phyloP scores from a whole-genome alignment of 2,329 filamentous ascomycete species.

The Aspergillus clavatus region DNA sequence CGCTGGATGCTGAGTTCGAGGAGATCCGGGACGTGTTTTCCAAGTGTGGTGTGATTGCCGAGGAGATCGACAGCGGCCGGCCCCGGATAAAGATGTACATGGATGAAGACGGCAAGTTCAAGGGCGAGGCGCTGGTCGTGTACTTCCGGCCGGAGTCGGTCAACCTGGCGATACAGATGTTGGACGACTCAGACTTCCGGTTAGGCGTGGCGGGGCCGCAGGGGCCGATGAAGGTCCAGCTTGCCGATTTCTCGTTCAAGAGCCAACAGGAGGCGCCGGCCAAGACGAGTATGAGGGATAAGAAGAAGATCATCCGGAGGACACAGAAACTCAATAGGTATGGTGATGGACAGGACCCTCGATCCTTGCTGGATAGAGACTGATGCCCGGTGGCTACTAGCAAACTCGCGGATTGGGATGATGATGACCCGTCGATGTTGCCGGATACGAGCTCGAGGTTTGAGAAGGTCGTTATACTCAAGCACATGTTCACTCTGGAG shows the following conservation, averaged over 20 bases:
- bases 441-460: slow-evolving; percentile 56
- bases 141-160: slow-evolving; percentile 97
- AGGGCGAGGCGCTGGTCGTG: slow-evolving; percentile 86
- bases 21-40: slow-evolving; percentile 83
- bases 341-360: slow-evolving; percentile 13
- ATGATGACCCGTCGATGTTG: slow-evolving; percentile 66
- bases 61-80: slow-evolving; percentile 83
- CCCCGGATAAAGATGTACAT: slow-evolving; percentile 92
- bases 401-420: slow-evolving; percentile 91
- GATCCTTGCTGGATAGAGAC: not conserved
- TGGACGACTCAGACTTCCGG: slow-evolving; percentile 64
- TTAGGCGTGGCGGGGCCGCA: slow-evolving; percentile 49
- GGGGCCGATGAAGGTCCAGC: slow-evolving; percentile 73
- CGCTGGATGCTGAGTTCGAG: slow-evolving; percentile 68
- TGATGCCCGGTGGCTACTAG: slow-evolving; percentile 44
- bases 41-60: slow-evolving; percentile 85
- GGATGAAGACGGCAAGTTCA: slow-evolving; percentile 76
- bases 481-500: slow-evolving; percentile 85
- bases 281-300: slow-evolving; percentile 59
- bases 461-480: slow-evolving; percentile 80
- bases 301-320: slow-evolving; percentile 85
- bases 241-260: slow-evolving; percentile 88
- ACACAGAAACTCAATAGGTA: slow-evolving; percentile 77
- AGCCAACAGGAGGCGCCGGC: slow-evolving; percentile 64
- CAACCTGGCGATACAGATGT: slow-evolving; percentile 53